Conservation (phyloP, 179 eudicot species). For the Dionaea muscipula region DNA sequence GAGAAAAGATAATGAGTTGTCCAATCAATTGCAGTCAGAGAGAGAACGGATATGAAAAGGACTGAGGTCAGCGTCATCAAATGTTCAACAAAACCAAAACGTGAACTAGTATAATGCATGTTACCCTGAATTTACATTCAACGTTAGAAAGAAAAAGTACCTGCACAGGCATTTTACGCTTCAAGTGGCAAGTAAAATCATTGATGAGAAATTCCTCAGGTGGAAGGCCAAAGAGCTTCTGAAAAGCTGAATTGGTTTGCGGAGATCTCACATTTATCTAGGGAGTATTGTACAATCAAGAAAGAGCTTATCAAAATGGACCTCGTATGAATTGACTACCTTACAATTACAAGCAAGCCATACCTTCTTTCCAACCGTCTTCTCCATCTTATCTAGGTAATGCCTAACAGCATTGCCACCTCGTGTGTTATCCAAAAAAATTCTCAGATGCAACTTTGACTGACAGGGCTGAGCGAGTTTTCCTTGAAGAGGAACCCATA, state of each 20-base stretch:
- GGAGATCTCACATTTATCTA: constrained; percentile 79
- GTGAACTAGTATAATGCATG: not conserved
- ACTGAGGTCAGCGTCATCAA: no score
- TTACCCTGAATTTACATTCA: not conserved
- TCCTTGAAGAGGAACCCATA: constrained; percentile 86
- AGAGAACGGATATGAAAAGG: not conserved
- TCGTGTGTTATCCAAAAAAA: constrained; percentile 67
- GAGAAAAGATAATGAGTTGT: not conserved
- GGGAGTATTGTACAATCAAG: not conserved
- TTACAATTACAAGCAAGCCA: not conserved
- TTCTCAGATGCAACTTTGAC: constrained; percentile 76
- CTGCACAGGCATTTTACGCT: constrained; percentile 73
- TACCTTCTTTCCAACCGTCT: constrained; percentile 95
- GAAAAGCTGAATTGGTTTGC: constrained; percentile 66
- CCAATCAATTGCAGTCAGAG: not conserved
- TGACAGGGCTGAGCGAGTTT: constrained; percentile 85
- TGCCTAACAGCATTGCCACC: constrained; percentile 62
- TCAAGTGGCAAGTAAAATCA: constrained; percentile 66
- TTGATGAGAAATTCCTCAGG: constrained; percentile 82
- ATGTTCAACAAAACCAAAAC: not conserved
- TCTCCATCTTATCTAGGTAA: constrained; percentile 82
- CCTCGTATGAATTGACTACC: not conserved
- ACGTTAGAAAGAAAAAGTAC: constrained; percentile 15
- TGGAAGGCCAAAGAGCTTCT: constrained; percentile 66
- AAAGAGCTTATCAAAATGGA: not conserved